Evolutionary conservation across 208 protist genomes (phyloP).

Genomic region (Balamuthia mandrillaris): DNA sequence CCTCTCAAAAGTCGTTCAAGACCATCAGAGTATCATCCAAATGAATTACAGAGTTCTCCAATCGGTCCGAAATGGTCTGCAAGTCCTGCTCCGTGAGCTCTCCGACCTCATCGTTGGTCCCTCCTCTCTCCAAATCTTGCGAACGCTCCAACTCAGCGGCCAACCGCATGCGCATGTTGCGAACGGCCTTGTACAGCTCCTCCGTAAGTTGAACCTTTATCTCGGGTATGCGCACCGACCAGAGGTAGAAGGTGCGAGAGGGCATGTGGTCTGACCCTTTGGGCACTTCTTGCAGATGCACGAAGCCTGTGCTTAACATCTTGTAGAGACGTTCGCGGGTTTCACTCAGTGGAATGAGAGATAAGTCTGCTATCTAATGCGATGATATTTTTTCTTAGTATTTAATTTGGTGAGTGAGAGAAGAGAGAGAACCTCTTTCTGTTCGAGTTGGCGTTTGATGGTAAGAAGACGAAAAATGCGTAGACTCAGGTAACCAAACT

Average conservation of each 20-base stretch:
- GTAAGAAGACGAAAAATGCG: slow-evolving; percentile 4
- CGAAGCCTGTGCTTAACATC: slow-evolving; percentile 12
- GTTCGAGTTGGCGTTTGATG: slow-evolving; percentile 23
- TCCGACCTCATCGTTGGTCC: too few relatives aligned
- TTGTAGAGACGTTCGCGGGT: slow-evolving; percentile 2
- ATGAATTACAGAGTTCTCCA: slow-evolving; percentile 5
- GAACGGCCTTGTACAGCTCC: neutral
- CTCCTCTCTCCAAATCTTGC: neutral
- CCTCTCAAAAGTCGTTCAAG: slow-evolving; percentile 24
- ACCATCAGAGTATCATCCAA: slow-evolving; percentile 25
- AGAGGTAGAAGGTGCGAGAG: slow-evolving; percentile 28
- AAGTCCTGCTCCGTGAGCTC: neutral
- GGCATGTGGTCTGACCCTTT: neutral
- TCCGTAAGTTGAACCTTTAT: slow-evolving; percentile 3
- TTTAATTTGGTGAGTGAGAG: too few relatives aligned
- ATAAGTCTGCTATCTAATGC: neutral
- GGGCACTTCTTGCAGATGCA: slow-evolving; percentile 35
- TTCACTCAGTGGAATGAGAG: neutral
- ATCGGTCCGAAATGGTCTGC: neutral
- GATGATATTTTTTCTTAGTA: too few relatives aligned
- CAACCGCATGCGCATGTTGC: slow-evolving; percentile 1
- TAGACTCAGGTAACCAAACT: slow-evolving; percentile 17
- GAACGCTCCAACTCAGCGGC: neutral
- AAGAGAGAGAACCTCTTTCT: neutral
- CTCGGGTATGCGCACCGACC: neutral